A percentile compares a stretch with the other conserved stretches of the same genome.
phyloP scores from a whole-genome alignment of 352 stramenopile species.

The Globisporangium parvum region DNA sequence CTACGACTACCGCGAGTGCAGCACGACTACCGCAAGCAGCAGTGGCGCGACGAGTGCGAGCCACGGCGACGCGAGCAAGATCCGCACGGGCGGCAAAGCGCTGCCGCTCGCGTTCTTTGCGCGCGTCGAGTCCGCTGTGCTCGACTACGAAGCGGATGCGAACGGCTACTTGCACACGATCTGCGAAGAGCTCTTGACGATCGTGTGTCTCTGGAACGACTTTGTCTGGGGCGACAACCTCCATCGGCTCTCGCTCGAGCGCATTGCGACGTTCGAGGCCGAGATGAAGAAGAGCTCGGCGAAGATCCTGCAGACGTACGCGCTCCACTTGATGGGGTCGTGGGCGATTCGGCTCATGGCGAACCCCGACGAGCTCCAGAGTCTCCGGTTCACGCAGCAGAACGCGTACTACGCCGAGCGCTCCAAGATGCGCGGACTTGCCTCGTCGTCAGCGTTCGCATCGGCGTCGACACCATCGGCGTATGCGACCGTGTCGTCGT shows the following conservation, averaged over 20 bases:
- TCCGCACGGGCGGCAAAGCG: constrained; percentile 1
- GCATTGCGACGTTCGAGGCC: constrained; percentile 52
- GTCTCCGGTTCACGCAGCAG: constrained; percentile 58
- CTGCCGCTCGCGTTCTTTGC: constrained; percentile 43
- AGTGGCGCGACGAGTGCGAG: neutral
- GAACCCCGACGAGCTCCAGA: constrained; percentile 34
- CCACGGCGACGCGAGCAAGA: constrained; percentile 9
- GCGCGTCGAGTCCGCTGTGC: constrained; percentile 30
- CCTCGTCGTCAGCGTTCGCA: neutral
- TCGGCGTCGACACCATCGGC: no score
- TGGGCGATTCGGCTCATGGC: constrained; percentile 43
- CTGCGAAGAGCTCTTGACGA: constrained; percentile 67
- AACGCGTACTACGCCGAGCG: constrained; percentile 70
- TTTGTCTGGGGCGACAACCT: constrained; percentile 69
- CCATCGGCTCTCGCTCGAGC: constrained; percentile 32
- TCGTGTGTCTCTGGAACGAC: constrained; percentile 75
- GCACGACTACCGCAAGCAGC: constrained; percentile 18
- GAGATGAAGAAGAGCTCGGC: constrained; percentile 52
- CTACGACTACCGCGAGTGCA: constrained; percentile 45
- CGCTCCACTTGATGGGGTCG: constrained; percentile 46
- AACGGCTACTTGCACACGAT: constrained; percentile 55
- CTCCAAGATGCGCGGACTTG: constrained; percentile 16
- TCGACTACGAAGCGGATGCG: constrained; percentile 62
- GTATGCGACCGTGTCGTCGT: constrained; percentile 3
- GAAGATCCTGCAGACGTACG: constrained; percentile 57